Conservation (phyloP, 2,329 filamentous ascomycete species). For the Didymella arachidicola region DNA sequence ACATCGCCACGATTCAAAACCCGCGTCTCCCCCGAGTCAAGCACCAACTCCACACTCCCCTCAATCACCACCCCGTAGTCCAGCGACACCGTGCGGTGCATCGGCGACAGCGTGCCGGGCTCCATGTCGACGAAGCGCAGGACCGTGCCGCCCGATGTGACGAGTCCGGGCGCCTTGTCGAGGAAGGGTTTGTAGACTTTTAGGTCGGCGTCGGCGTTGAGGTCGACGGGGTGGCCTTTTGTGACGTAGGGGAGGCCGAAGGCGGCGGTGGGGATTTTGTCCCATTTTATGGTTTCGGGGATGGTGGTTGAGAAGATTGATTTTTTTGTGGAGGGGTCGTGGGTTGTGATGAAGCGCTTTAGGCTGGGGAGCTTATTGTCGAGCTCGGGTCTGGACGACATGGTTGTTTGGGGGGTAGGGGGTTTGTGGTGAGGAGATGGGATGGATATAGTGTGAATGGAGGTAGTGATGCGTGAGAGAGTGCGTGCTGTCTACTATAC, state of each 20-base stretch:
- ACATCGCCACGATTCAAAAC: slow-evolving; percentile 48
- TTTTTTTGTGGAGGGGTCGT: slow-evolving; percentile 43
- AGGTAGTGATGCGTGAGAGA: neutral
- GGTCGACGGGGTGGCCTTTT: slow-evolving; percentile 55
- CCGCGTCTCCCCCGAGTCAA: slow-evolving; percentile 49
- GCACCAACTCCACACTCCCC: slow-evolving; percentile 47
- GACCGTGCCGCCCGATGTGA: slow-evolving; percentile 56
- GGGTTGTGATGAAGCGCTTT: slow-evolving; percentile 49
- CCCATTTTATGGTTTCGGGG: slow-evolving; percentile 32
- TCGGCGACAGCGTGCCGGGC: slow-evolving; percentile 41
- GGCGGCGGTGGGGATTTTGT: slow-evolving; percentile 35
- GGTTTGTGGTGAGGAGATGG: neutral
- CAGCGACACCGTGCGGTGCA: slow-evolving; percentile 51
- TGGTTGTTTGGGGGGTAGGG: slow-evolving; percentile 8
- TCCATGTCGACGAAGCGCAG: slow-evolving; percentile 50
- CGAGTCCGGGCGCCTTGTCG: slow-evolving; percentile 57
- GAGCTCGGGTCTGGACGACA: slow-evolving; percentile 23
- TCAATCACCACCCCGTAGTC: slow-evolving; percentile 53
- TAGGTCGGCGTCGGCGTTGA: slow-evolving; percentile 58
- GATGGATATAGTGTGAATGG: neutral
- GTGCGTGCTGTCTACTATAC: neutral
- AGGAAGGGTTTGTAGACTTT: slow-evolving; percentile 55
- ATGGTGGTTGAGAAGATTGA: slow-evolving; percentile 44
- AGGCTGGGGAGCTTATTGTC: slow-evolving; percentile 38
- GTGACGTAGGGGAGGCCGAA: slow-evolving; percentile 61